A percentile compares a stretch with the other conserved stretches of the same genome.
Conservation (phyloP, 768 basidiomycete genomes). For the Guyanaporus albipodus region DNA sequence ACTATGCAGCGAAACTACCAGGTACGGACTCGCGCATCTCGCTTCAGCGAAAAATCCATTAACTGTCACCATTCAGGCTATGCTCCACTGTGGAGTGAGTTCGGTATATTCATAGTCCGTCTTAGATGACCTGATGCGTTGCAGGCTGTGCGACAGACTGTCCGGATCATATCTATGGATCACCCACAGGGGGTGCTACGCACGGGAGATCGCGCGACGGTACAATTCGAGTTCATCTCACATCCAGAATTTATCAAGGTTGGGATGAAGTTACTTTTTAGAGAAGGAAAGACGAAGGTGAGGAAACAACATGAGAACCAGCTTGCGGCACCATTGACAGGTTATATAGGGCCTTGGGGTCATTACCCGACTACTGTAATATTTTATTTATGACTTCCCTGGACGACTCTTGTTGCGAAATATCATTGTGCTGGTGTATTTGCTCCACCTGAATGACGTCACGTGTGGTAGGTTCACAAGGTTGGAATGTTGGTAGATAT, state of each 20-base stretch:
- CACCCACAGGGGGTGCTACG: constrained; percentile 84
- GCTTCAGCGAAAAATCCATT: not conserved
- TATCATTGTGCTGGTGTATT: too few relatives aligned
- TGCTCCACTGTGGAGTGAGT: constrained; percentile 88
- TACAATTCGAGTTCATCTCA: constrained; percentile 93
- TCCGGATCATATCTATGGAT: constrained; percentile 86
- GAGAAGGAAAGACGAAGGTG: constrained; percentile 96
- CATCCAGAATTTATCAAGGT: constrained; percentile 90
- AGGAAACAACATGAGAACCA: constrained; percentile 12
- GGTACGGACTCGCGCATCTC: constrained; percentile 37
- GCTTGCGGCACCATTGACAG: constrained; percentile 6
- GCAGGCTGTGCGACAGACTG: constrained; percentile 90
- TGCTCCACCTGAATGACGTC: constrained; percentile 14
- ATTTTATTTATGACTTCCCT: not conserved
- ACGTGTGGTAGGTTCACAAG: not conserved
- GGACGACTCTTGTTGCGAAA: too few relatives aligned
- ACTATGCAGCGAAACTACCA: constrained; percentile 93
- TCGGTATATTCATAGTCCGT: not conserved
- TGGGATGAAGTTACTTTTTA: constrained; percentile 89
- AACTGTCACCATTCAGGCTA: constrained; percentile 46
- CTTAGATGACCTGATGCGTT: constrained; percentile 2
- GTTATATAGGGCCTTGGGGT: constrained; percentile 65
- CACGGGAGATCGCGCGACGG: constrained; percentile 92
- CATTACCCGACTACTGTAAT: constrained; percentile 61
- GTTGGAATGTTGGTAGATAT: constrained; percentile 20